These are phyloP conservation scores for Geotrichum restrictum DNA, from an alignment of 1,139 yeast species.

Conservation along the genomic window DNA sequence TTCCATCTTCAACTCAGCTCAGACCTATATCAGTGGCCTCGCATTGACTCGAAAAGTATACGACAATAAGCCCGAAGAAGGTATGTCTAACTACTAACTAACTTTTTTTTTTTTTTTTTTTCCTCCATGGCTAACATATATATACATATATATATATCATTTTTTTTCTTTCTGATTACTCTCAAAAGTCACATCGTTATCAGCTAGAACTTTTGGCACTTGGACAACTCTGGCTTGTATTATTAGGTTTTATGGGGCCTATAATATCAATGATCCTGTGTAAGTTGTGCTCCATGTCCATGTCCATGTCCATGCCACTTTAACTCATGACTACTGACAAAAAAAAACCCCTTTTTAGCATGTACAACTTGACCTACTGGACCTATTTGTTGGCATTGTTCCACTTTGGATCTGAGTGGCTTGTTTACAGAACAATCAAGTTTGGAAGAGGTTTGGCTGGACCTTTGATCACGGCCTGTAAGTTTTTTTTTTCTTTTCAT, in stretches of 20 bases:
- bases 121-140: not conserved
- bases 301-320: no score
- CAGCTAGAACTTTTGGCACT: conserved; percentile 95
- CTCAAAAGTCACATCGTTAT: conserved; percentile 60
- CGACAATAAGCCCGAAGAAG: conserved; percentile 57
- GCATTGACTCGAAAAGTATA: conserved; percentile 76
- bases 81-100: conserved; percentile 16
- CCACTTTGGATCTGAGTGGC: conserved; percentile 84
- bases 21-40: conserved; percentile 75
- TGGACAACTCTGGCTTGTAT: conserved; percentile 90
- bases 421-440: conserved; percentile 69
- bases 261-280: conserved; percentile 61
- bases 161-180: no score
- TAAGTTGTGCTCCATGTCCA: no score
- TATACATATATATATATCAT: no score
- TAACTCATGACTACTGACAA: no score
- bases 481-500: not conserved
- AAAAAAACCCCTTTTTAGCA: conserved; percentile 30
- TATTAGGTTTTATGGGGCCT: conserved; percentile 84
- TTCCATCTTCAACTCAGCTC: conserved; percentile 83
- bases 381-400: conserved; percentile 79
- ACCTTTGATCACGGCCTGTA: conserved; percentile 61
- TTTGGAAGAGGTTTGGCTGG: conserved; percentile 87
- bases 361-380: conserved; percentile 74
- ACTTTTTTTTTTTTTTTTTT: not conserved